These are phyloP conservation scores for Ophiocordyceps polyrhachis-furcata DNA, from an alignment of 2,329 filamentous ascomycete genomes.

Conservation along the genomic window DNA sequence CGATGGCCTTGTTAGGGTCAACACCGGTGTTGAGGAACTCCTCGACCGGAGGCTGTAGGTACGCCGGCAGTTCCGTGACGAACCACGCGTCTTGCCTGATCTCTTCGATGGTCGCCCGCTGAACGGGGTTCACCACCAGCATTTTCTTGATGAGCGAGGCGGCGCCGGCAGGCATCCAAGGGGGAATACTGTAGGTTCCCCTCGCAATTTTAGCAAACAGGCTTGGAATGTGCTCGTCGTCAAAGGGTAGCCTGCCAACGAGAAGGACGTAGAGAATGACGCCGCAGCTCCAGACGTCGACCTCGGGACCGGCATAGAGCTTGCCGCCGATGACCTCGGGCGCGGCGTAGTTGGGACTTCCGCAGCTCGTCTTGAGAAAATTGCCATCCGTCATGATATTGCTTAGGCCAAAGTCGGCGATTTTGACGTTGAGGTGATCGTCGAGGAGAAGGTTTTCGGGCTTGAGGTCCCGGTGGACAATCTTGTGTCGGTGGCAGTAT, in stretches of 20 bases:
- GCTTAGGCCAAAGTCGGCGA: conserved; percentile 94
- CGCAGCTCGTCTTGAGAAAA: conserved; percentile 95
- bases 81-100: conserved; percentile 95
- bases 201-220: conserved; percentile 96
- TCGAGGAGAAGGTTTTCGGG: conserved; percentile 93
- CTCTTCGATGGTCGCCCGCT: conserved; percentile 83
- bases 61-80: conserved; percentile 64
- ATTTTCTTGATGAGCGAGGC: conserved; percentile 72
- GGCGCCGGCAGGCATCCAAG: conserved; percentile 76
- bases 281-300: conserved; percentile 95
- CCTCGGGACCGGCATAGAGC: conserved; percentile 89
- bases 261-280: conserved; percentile 77
- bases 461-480: conserved; percentile 93
- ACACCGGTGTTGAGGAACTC: conserved; percentile 91
- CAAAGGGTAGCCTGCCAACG: conserved; percentile 74
- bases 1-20: conserved; percentile 80
- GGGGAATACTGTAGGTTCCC: conserved; percentile 80
- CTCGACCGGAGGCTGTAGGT: conserved; percentile 72
- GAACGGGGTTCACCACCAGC: conserved; percentile 87
- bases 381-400: conserved; percentile 99
- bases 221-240: conserved; percentile 95
- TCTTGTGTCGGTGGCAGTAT: conserved; percentile 97
- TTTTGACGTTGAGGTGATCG: conserved; percentile 94
- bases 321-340: conserved; percentile 97
- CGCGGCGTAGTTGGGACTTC: conserved; percentile 94